phyloP scores from a whole-genome alignment of 257 asterid genomes.

The Henckelia pumila region DNA sequence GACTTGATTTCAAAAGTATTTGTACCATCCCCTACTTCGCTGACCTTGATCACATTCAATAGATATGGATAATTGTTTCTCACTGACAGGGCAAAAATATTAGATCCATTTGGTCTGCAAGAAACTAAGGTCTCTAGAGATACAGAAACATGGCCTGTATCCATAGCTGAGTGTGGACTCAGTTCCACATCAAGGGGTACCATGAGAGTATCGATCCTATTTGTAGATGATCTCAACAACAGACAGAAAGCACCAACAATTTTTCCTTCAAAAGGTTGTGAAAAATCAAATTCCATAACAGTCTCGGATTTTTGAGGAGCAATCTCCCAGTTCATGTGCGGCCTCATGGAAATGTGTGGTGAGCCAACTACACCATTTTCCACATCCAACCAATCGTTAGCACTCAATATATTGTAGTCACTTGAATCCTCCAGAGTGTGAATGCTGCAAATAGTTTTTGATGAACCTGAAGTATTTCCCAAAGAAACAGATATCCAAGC shows the following conservation, averaged over 20 bases:
- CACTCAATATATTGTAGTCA: conserved; percentile 29
- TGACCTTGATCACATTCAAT: conserved; percentile 49
- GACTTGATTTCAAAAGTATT: conserved; percentile 48
- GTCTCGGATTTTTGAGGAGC: conserved; percentile 56
- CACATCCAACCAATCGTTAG: conserved; percentile 50
- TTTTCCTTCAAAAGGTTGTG: conserved; percentile 52
- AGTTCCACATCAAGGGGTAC: conserved; percentile 77
- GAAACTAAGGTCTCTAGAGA: conserved; percentile 49
- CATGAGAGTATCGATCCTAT: conserved; percentile 49
- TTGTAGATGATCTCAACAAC: conserved; percentile 53
- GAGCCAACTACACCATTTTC: conserved; percentile 39
- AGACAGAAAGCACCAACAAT: conserved; percentile 59
- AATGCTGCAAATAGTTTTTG: conserved; percentile 48
- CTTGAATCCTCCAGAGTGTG: conserved; percentile 28
- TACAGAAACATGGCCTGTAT: conserved; percentile 33
- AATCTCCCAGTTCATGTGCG: conserved; percentile 69
- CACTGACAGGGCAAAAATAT: conserved; percentile 42
- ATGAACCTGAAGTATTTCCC: conserved; percentile 42
- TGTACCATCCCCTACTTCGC: conserved; percentile 36
- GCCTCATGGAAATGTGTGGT: conserved; percentile 56
- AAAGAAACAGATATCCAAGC: conserved; percentile 68
- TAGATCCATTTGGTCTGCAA: conserved; percentile 35
- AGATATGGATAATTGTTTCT: conserved; percentile 48
- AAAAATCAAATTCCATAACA: conserved; percentile 62
- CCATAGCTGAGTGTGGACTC: conserved; percentile 32